Conservation (phyloP, 441 rosid species). For the Populus hybrid region DNA sequence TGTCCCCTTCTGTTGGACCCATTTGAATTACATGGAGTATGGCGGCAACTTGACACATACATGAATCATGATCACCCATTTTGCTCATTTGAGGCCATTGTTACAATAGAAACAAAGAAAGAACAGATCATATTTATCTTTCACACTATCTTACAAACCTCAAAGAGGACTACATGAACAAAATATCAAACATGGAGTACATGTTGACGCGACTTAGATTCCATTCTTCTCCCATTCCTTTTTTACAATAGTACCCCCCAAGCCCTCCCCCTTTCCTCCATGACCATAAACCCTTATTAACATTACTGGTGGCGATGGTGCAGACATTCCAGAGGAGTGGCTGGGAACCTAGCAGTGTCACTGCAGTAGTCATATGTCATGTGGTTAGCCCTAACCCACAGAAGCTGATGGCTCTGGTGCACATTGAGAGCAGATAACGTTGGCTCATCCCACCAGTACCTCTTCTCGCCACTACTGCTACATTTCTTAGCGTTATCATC, state of each 20-base stretch:
- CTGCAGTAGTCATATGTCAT: conserved; percentile 85
- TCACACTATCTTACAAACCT: conserved; percentile 4
- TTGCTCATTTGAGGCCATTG: neutral
- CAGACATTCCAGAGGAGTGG: conserved; percentile 72
- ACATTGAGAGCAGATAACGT: conserved; percentile 58
- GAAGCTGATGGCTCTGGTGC: conserved; percentile 90
- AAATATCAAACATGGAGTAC: conserved; percentile 37
- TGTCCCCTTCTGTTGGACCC: neutral
- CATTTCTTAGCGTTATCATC: conserved; percentile 51
- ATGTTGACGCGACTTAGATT: conserved; percentile 21
- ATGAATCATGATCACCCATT: no score
- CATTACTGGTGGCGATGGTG: conserved; percentile 75
- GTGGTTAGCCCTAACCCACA: conserved; percentile 89
- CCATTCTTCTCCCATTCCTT: neutral
- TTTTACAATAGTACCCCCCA: conserved; percentile 5
- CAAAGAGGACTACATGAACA: neutral
- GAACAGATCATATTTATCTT: conserved; percentile 7
- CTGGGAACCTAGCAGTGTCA: conserved; percentile 71
- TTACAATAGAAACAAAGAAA: neutral
- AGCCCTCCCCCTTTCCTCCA: neutral
- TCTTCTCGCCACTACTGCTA: conserved; percentile 50
- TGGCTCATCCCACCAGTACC: conserved; percentile 94
- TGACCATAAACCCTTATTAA: neutral
- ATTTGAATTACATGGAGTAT: neutral
- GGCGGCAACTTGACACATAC: neutral